Base-by-base conservation (phyloP, 2,329 filamentous ascomycete genomes). In the Botrytis byssoidea region DNA sequence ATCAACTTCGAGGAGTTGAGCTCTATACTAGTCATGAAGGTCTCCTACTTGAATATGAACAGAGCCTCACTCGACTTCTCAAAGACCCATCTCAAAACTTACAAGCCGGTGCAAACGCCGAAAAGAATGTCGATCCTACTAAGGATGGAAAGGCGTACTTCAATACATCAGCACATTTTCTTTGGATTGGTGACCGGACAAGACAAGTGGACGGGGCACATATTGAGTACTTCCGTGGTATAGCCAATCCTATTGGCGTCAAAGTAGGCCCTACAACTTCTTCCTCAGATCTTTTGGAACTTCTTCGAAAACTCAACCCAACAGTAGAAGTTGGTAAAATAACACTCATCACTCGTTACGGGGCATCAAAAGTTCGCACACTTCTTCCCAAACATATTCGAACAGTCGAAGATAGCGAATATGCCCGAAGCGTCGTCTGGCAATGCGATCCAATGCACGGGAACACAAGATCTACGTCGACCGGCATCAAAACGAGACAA, bases 361-460 rank as follows among this genome's bases (percentile, higher is more conserved):
- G 96, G 74, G 93, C 93, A 25, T 85, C 85, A 60, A 93, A 92
- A 78, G 93, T 99, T 60, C 86, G 89, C 68, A 83, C 88, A 8
- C 89, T 97, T 76, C 88, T 99, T 0, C 93, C 94, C 0, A 86
- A 85, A 14, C 96, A 98, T 83, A 98, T 99, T 81, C 90, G 92
- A 77, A 94, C 93, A 55, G 95, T 99, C 40, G 92, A 96, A 82
- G 87, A 87, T 78, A 95, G 92, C 73, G 94, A 91, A 83, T 90
- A 89, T 83, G 82, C 82, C 65, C 83, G 85, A 69, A 84, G 83
- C 35, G 94, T 97, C 6, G 93, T 98, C 78, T 98, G 95, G 95
- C 96, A 98, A 84, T 98, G 95, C 84, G 96, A 99, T 83, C 96
- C 96, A 35, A 99, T 99, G 96, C 96, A 99, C 84, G 96, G 96